Base-by-base conservation (phyloP, 2,329 filamentous ascomycete genomes). In the Colletotrichum lentis region DNA sequence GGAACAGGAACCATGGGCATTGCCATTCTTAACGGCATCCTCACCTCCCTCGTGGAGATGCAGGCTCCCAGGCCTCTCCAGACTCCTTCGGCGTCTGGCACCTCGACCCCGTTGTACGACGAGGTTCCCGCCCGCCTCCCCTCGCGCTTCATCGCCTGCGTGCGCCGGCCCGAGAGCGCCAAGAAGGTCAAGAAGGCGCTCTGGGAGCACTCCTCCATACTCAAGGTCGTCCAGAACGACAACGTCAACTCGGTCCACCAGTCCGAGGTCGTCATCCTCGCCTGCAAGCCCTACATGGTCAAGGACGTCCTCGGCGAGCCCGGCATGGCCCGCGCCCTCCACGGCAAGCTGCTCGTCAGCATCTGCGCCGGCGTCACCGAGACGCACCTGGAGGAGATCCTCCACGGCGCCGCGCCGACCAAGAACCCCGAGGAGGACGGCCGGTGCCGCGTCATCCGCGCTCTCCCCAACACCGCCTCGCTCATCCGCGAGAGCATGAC, bases 401-500 rank as follows among this genome's bases (percentile, higher is more conserved):
- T 95, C 14, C 89, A 91, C 73, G 84, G 85, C 31, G 80, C 82
- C 11, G 79, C 84, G 22, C 81, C 84, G 44, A 78, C 79, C n/a
- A 78, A 83, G 69, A 79, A 81, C 72, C 77, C 81, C 18, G 79
- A 80, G 5, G 76, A 80, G 63, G 81, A 82, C 63, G 82, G 83
- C 35, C 80, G 82, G 46, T 91, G 87, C 78, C 83, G 86, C 49
- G 84, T 96, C 52, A 89, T 96, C 5, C 85, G 93, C 39, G 92
- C 91, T 62, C 93, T 96, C 87, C 93, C 93, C 73, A 96, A 96
- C 81, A 94, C 91, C 0, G 92, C 93, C 12, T 89, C 90, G 31
- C 85, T 92, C 56, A 90, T 96, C 66, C 82, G 92, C 54, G 90
- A 96, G 78, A 90, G 87, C 72, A 96, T 96, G 91, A 95, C 90